Evolutionary conservation across 306 rosid species (phyloP).

Genomic region (Glycine latifolia): DNA sequence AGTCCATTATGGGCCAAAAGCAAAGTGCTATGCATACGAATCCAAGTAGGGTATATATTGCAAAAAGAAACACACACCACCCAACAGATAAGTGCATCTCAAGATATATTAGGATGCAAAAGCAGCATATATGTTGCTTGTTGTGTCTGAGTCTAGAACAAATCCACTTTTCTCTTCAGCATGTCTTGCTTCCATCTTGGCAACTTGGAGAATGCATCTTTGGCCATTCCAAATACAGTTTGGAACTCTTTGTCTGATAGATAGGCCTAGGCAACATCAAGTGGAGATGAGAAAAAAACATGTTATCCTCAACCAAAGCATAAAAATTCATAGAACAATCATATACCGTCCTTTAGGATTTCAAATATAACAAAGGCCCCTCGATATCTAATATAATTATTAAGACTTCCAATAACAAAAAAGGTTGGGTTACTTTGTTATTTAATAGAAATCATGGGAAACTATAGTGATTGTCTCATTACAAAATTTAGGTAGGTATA

Average conservation of each 20-base stretch:
- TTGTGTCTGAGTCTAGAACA: constrained; percentile 62
- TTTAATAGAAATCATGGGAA: not conserved
- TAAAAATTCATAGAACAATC: not conserved
- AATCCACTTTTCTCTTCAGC: constrained; percentile 88
- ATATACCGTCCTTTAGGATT: constrained; percentile 4
- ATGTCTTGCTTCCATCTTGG: constrained; percentile 99
- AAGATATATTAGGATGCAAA: constrained; percentile 55
- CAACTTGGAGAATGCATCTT: constrained; percentile 82
- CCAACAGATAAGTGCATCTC: constrained; percentile 53
- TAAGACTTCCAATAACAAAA: not conserved
- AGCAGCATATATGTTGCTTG: constrained; percentile 46
- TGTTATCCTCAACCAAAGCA: constrained; percentile 33
- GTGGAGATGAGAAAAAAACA: constrained; percentile 32
- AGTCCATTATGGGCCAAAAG: constrained; percentile 62
- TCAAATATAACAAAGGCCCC: not conserved
- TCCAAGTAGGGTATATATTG: constrained; percentile 55
- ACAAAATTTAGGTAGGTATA: no score
- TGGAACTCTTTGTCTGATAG: constrained; percentile 85
- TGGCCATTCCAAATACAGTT: constrained; percentile 70
- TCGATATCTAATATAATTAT: not conserved
- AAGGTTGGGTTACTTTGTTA: not conserved
- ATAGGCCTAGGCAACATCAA: constrained; percentile 69
- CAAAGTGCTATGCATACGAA: constrained; percentile 57
- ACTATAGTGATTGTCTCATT: not conserved
- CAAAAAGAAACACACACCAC: constrained; percentile 67